phyloP scores from a whole-genome alignment of 352 stramenopile species.

The Saprolegnia parasitica region DNA sequence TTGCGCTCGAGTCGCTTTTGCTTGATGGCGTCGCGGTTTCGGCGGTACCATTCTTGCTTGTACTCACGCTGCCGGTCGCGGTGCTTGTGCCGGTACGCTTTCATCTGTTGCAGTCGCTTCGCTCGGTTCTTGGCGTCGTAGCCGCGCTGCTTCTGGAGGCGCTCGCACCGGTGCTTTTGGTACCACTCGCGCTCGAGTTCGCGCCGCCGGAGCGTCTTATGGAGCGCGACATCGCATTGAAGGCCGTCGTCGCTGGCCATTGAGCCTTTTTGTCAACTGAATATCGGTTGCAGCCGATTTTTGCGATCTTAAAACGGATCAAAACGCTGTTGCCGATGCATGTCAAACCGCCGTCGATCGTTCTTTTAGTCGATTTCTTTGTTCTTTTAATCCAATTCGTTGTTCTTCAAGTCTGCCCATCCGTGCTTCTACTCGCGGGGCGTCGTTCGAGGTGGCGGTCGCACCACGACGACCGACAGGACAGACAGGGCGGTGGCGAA shows the following conservation, averaged over 20 bases:
- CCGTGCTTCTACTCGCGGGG: too few relatives aligned
- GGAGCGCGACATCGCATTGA: too few relatives aligned
- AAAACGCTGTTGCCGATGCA: background rate
- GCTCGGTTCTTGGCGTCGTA: slow-evolving; percentile 16
- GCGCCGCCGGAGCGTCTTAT: too few relatives aligned
- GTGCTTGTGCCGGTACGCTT: slow-evolving; percentile 19
- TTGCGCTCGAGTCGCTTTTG: slow-evolving; percentile 12
- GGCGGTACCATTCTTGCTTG: slow-evolving; percentile 22
- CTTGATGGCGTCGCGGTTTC: slow-evolving; percentile 10
- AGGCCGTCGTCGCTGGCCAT: too few relatives aligned
- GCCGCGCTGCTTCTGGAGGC: slow-evolving; percentile 3
- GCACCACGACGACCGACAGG: too few relatives aligned
- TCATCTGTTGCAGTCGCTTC: slow-evolving; percentile 14
- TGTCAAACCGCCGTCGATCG: background rate
- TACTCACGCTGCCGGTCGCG: slow-evolving; percentile 13
- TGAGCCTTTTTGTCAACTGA: too few relatives aligned
- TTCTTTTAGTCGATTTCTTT: background rate
- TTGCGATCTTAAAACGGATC: background rate
- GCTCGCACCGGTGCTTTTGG: slow-evolving; percentile 1
- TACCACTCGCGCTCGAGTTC: slow-evolving; percentile 17
- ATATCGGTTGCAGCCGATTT: too few relatives aligned
- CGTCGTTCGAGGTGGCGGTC: too few relatives aligned
- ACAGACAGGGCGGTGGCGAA: too few relatives aligned
- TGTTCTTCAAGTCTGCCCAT: too few relatives aligned
- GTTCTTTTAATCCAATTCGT: too few relatives aligned